Base-by-base conservation (phyloP, 1,284 basidiomycete species). In the Melampsora americana region DNA sequence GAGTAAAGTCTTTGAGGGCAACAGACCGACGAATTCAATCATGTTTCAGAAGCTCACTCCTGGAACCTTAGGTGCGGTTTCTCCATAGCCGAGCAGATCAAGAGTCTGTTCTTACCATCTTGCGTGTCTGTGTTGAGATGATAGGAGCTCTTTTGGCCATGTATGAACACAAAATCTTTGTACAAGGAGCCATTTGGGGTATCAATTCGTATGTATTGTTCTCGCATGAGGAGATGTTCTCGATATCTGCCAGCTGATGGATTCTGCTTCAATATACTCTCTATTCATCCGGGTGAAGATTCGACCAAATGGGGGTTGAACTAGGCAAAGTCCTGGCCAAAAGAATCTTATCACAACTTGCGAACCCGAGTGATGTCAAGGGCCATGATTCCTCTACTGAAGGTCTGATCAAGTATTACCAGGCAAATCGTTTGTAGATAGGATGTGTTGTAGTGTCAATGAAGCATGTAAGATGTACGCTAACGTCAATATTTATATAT, bases 101-200 rank as follows among this genome's bases (percentile, higher is more conserved):
- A 0, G n/a, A 32, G 28, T 26, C 9, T 42, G n/a, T 72, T 59
- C 64, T 35, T 60, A 81, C 79, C 12, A 42, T 56, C 44, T 53
- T 14, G 30, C 35, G 9, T 35, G 35, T 61, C 14, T 26, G 50
- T 32, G 35, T 18, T 69, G 28, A 53, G 28, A 35, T 2, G 1
- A 11, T n/a, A 72, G 69, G 69, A 66, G 90, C 92, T 0, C 85
- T 95, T 68, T 90, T 95, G 81, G 92, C 91, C n/a, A 82, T 95
- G 79, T 95, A 95, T 83, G 95, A 99, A 85, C 95, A 99, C 87
- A 99, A 99, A 88, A 97, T 99, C 83, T 96, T 97, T 84, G 91
- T 92, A 0, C 96, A 99, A 84, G 95, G 95, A 82, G 91, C 92
- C 67, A 87, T 98, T 79, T 98, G 95, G 95, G 92, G 93, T 64